These are phyloP conservation scores for Wallacemonas sp. DNA, from an alignment of 208 protist species.

Conservation along the genomic window DNA sequence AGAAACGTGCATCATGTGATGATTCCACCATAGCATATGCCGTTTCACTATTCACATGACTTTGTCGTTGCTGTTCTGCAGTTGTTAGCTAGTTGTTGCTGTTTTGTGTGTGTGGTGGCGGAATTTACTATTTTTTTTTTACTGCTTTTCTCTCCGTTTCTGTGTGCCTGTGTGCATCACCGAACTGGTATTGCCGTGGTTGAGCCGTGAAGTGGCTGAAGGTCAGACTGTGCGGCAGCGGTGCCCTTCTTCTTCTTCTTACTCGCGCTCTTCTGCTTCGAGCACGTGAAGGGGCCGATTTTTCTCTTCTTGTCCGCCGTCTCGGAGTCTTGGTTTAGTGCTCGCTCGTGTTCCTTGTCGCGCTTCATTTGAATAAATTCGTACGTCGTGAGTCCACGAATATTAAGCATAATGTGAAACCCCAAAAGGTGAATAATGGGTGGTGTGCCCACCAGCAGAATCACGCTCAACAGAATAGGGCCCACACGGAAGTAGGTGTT, in stretches of 20 bases:
- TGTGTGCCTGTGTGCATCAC: too few species aligned
- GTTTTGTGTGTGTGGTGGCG: too few species aligned
- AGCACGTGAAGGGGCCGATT: constrained; percentile 2
- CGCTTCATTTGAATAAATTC: constrained; percentile 55
- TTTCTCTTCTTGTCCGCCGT: constrained; percentile 11
- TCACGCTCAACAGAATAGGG: constrained; percentile 37
- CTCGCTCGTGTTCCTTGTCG: constrained; percentile 13
- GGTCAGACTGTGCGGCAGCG: neutral
- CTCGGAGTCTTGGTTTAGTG: neutral
- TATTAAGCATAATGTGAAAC: constrained; percentile 62
- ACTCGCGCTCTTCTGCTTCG: constrained; percentile 13
- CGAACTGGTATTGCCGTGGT: constrained; percentile 1
- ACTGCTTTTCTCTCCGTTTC: constrained; percentile 3
- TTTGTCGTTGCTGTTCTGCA: too few species aligned
- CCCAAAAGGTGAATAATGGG: constrained; percentile 57
- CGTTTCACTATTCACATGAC: too few species aligned
- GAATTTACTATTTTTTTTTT: too few species aligned
- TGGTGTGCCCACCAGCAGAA: constrained; percentile 31
- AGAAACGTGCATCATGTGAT: too few species aligned
- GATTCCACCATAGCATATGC: too few species aligned
- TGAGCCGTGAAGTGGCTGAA: constrained; percentile 6
- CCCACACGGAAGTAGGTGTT: constrained; percentile 63
- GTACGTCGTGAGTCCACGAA: constrained; percentile 55
- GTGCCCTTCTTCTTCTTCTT: constrained; percentile 16
- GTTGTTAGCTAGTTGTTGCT: too few species aligned